Percentiles rank a stretch among this genome's conserved stretches.
Evolutionary conservation across 2,329 filamentous ascomycete genomes (phyloP).

Genomic region (Nigrograna mackinnonii): DNA sequence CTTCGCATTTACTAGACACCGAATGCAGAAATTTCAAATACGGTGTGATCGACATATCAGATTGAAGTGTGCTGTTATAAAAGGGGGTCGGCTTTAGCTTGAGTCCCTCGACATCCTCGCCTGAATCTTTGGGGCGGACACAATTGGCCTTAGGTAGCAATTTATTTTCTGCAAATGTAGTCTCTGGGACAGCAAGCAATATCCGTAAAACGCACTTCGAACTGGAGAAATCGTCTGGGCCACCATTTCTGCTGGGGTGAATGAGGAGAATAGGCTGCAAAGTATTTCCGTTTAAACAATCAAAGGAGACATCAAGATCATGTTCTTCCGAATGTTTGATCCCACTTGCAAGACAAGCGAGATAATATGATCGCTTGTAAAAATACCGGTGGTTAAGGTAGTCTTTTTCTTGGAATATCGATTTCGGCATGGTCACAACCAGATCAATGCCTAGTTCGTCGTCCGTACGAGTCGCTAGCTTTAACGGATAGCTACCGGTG

Average conservation of each 20-base stretch:
- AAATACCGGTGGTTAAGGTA: slow-evolving; percentile 93
- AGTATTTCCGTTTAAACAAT: slow-evolving; percentile 71
- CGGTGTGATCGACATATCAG: slow-evolving; percentile 71
- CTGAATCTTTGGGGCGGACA: slow-evolving; percentile 60
- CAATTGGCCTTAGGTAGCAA: slow-evolving; percentile 71
- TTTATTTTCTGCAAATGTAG: slow-evolving; percentile 72
- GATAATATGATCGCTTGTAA: slow-evolving; percentile 89
- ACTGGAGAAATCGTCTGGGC: slow-evolving; percentile 40
- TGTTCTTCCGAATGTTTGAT: slow-evolving; percentile 63
- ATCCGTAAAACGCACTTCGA: slow-evolving; percentile 64
- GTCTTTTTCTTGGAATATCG: slow-evolving; percentile 90
- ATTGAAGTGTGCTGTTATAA: slow-evolving; percentile 85
- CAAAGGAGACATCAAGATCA: slow-evolving; percentile 64
- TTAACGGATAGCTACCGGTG: slow-evolving; percentile 82
- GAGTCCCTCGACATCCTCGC: slow-evolving; percentile 44
- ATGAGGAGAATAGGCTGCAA: slow-evolving; percentile 71
- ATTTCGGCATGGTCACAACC: slow-evolving; percentile 80
- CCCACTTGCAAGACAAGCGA: slow-evolving; percentile 77
- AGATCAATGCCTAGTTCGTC: slow-evolving; percentile 71
- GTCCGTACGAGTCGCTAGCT: slow-evolving; percentile 71
- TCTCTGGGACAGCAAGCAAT: slow-evolving; percentile 72
- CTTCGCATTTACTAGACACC: slow-evolving; percentile 69
- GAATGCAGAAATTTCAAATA: slow-evolving; percentile 78
- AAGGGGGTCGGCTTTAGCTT: slow-evolving; percentile 67
- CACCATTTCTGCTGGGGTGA: slow-evolving; percentile 32